These are phyloP conservation scores for Botrytis byssoidea DNA, from an alignment of 2,329 filamentous ascomycete species.

Conservation along the genomic window DNA sequence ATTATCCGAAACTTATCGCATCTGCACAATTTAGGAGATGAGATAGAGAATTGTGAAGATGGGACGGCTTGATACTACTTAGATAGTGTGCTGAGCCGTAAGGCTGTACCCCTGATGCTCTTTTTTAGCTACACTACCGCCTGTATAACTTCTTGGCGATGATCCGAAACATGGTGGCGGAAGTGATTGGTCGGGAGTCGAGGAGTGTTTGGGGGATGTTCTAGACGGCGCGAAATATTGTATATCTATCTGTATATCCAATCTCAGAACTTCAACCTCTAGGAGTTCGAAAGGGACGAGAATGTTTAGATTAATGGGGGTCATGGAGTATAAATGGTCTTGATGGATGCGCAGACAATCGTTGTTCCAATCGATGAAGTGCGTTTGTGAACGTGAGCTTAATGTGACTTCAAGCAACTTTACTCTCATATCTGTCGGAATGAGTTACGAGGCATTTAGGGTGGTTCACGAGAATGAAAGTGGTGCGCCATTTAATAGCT, in stretches of 20 bases:
- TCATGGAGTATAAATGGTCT: neutral
- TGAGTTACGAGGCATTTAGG: neutral
- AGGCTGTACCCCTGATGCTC: constrained; percentile 1
- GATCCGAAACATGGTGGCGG: constrained; percentile 9
- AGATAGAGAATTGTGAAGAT: neutral
- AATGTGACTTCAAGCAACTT: neutral
- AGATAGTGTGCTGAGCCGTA: neutral
- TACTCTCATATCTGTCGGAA: neutral
- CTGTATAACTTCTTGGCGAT: neutral
- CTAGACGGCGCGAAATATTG: neutral
- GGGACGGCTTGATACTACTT: neutral
- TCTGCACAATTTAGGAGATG: neutral
- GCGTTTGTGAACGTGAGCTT: neutral
- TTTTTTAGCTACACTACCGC: neutral
- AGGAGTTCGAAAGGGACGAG: neutral
- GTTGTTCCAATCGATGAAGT: neutral
- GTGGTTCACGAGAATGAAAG: neutral
- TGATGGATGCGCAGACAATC: neutral
- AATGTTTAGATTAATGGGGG: neutral
- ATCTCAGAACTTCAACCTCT: neutral
- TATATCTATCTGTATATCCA: neutral
- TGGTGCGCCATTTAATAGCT: neutral
- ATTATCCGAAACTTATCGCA: neutral
- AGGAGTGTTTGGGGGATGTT: neutral
- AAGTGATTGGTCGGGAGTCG: neutral